Evolutionary conservation across 495 filamentous ascomycete genomes (phyloP).

Genomic region (Lasiosphaeria ovina): DNA sequence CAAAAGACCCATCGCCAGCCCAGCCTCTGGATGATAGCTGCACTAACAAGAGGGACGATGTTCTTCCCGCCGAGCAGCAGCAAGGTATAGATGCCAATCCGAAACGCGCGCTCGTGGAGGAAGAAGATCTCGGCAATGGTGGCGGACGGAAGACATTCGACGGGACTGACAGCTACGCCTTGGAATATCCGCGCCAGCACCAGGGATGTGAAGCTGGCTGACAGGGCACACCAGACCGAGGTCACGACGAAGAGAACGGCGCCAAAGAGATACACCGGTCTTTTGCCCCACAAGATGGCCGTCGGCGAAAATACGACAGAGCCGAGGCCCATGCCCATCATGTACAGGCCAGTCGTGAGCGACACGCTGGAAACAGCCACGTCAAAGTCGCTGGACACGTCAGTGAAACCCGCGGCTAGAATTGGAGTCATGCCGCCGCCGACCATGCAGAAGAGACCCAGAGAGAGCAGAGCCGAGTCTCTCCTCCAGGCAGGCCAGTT

Average conservation of each 20-base stretch:
- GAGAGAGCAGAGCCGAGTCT: slow-evolving; percentile 75
- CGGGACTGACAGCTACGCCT: slow-evolving; percentile 82
- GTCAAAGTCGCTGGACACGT: slow-evolving; percentile 68
- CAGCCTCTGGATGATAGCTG: slow-evolving; percentile 73
- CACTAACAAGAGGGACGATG: slow-evolving; percentile 83
- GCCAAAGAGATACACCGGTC: slow-evolving; percentile 84
- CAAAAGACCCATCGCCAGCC: slow-evolving; percentile 95
- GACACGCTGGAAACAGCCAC: slow-evolving; percentile 75
- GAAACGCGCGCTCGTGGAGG: slow-evolving; percentile 88
- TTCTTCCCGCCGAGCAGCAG: slow-evolving; percentile 92
- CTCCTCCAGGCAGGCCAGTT: slow-evolving; percentile 88
- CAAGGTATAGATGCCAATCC: slow-evolving; percentile 93
- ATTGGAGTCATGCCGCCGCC: slow-evolving; percentile 93
- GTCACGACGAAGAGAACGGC: slow-evolving; percentile 73
- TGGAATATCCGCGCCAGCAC: slow-evolving; percentile 82
- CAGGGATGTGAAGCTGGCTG: slow-evolving; percentile 76
- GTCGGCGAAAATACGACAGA: slow-evolving; percentile 84
- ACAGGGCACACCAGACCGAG: slow-evolving; percentile 82
- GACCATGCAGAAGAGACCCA: slow-evolving; percentile 90
- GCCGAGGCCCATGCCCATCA: slow-evolving; percentile 90
- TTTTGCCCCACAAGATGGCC: slow-evolving; percentile 86
- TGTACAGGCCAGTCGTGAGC: slow-evolving; percentile 89
- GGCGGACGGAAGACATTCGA: slow-evolving; percentile 90
- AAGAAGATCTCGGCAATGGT: slow-evolving; percentile 98
- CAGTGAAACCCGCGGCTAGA: slow-evolving; percentile 86